These are phyloP conservation scores for Prunus padus DNA, from an alignment of 306 rosid species.

Conservation along the genomic window DNA sequence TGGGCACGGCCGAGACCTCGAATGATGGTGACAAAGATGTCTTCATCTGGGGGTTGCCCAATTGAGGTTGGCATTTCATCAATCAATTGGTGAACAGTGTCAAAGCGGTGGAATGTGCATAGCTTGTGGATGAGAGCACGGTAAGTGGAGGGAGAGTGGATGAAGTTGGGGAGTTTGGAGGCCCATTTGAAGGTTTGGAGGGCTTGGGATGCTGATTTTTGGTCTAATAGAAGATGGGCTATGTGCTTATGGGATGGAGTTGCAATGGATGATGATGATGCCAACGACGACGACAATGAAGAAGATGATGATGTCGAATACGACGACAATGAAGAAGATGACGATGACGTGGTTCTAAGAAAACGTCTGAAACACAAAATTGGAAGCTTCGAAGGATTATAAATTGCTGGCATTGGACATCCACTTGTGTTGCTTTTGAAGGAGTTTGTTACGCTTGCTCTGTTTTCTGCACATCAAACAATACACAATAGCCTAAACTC, in stretches of 20 bases:
- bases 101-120: constrained; percentile 55
- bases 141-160: constrained; percentile 65
- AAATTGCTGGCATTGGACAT: background rate
- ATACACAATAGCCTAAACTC: background rate
- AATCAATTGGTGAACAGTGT: constrained; percentile 64
- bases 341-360: background rate
- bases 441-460: background rate
- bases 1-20: constrained; percentile 52
- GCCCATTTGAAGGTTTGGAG: constrained; percentile 74
- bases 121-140: constrained; percentile 63
- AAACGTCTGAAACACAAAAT: background rate
- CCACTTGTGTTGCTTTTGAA: background rate
- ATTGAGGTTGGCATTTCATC: constrained; percentile 66
- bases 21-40: constrained; percentile 56
- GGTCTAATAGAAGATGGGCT: constrained; percentile 51
- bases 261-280: constrained; percentile 31
- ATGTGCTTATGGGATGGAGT: constrained; percentile 47
- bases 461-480: background rate
- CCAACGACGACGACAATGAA: background rate
- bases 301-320: background rate
- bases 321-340: constrained; percentile 2
- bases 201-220: constrained; percentile 50
- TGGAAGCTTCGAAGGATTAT: constrained; percentile 3
- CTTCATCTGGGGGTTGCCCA: constrained; percentile 48
- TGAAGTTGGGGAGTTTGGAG: constrained; percentile 48